Base-by-base conservation (phyloP, 768 basidiomycete genomes). In the Podaxis sp. region DNA sequence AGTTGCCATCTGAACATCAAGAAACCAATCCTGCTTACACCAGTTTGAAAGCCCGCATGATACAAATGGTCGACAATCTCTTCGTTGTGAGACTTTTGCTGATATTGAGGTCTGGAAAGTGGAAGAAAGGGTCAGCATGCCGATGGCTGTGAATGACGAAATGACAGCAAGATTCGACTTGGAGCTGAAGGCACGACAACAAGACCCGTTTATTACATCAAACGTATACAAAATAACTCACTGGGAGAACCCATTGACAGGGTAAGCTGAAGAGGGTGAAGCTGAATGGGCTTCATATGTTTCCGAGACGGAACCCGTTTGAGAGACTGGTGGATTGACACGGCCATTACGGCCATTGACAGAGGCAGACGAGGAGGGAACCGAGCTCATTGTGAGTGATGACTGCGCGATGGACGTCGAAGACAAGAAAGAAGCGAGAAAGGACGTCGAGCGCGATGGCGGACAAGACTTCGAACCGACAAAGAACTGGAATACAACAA, bases 61-160 rank as follows among this genome's bases (percentile, higher is more conserved):
- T 90, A 92, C 66, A 93, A 74, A 73, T 93, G 89, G 72, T 84
- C 83, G 66, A 93, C 82, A 66, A 92, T 89, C 68, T 88, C 85
- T 69, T 91, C 86, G 63, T 92, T 87, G 75, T 93, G 90, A 68
- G 86, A 85, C 64, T 79, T 62, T 62, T 56, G 72, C 71, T 84
- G 83, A 73, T 81, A 87, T 38, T 82, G 80, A 65, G 78, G 70
- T 66, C 80, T 80, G 63, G n/a, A 33, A 9, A 57, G 56, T 63
- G 60, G 66, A 65, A 61, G 37, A 47, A 56, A 63, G 58, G 50
- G 65, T 63, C n/a, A 63, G 63, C n/a, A 59, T 55, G 41, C 29
- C n/a, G 53, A 41, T 56, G 37, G 13, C 53, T 55, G 47, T 25
- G 15, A 43, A 61, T 37, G 43, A 8, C 52, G 29, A 46, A 36